These are phyloP conservation scores for Colletotrichum filicis DNA, from an alignment of 2,329 filamentous ascomycete species.

Conservation along the genomic window DNA sequence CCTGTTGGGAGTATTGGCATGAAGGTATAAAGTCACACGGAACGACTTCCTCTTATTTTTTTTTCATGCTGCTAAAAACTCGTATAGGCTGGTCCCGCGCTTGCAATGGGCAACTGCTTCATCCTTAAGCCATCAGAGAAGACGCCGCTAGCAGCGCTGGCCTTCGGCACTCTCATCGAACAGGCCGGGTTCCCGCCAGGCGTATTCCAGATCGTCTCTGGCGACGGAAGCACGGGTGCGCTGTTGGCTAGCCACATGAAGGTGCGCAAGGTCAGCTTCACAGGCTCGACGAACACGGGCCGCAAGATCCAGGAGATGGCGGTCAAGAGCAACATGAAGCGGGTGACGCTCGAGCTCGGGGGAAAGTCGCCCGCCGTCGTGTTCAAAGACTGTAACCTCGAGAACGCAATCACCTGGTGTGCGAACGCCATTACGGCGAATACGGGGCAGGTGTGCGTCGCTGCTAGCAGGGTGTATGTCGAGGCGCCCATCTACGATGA, in stretches of 20 bases:
- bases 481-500: constrained; percentile 66
- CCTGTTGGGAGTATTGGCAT: constrained; percentile 49
- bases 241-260: constrained; percentile 41
- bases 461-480: constrained; percentile 78
- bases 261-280: constrained; percentile 73
- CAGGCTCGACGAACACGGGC: constrained; percentile 75
- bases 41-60: too few relatives aligned
- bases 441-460: constrained; percentile 80
- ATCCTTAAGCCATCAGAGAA: constrained; percentile 58
- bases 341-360: constrained; percentile 79
- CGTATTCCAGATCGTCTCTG: constrained; percentile 53
- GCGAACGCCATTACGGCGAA: constrained; percentile 70
- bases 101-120: constrained; percentile 56
- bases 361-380: constrained; percentile 76
- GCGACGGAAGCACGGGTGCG: constrained; percentile 49
- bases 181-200: constrained; percentile 57
- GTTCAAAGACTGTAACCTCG: constrained; percentile 72
- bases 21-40: constrained; percentile 43
- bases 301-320: constrained; percentile 73
- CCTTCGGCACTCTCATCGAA: constrained; percentile 48
- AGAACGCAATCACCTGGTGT: constrained; percentile 62
- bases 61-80: neutral
- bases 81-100: constrained; percentile 45
- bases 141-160: constrained; percentile 49
- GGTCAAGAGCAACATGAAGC: constrained; percentile 71